Base-by-base conservation (phyloP, 169 alveolate species). In the Eimeria praecox region DNA sequence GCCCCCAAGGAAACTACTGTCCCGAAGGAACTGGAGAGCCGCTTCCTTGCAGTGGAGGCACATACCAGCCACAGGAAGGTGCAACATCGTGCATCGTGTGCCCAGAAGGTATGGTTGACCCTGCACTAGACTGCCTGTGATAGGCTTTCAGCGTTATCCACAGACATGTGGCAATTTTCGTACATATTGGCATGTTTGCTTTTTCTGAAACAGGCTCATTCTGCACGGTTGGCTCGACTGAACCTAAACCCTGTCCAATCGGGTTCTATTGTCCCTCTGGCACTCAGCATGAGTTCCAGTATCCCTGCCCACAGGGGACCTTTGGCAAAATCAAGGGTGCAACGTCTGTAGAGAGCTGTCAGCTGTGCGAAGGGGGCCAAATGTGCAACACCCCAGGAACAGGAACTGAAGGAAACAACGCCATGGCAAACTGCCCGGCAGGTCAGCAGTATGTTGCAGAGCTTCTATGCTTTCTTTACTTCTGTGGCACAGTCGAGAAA, bases 1-100 rank as follows among this genome's bases (percentile, higher is more conserved):
- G 98, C 62, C 95, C 97, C 2, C 73, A 71, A n/a, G 98, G 98
- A 38, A 24, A 96, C 52, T 97, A 97, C 94, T 97, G 98, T 73
- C 98, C 98, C n/a, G 96, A 66, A 30, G 98, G 98, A 56, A 71
- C 98, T 30, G 56, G 44, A 12, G 64, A 35, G 9, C 73, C 91
- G 33, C 8, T 38, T 16, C 83, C 77, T 24, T 92, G 95, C 66
- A 44, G 42, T 16, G 40, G 33, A 38, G 95, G 95, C 49, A 92
- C 86, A 42, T 92, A 90, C 52, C 95, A 90, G 88, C 96, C 90
- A 71, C 86, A 75, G 46, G 40, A 14, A 16, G 92, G 85, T 33
- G 90, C 62, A n/a, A 80, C 90, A 20, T 44, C 66, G 27, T 80
- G 90, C 66, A 0, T 80, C 52, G 9, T 30, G 2, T 80, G 90